Conservation (phyloP, 2,329 filamentous ascomycete genomes). For the Aspergillus eucalypticola region DNA sequence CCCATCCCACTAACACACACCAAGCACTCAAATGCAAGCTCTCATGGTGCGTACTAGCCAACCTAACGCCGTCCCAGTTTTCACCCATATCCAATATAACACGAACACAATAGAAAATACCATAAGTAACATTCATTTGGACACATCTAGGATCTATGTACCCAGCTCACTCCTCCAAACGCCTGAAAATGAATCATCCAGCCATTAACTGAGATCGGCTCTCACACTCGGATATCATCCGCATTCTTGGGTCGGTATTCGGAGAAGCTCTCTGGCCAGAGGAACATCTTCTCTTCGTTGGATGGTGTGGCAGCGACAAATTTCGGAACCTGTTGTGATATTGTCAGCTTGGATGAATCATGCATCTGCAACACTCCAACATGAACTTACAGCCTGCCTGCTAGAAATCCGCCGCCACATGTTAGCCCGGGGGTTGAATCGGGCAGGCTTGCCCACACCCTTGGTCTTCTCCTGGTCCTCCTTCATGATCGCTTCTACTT, state of each 20-base stretch:
- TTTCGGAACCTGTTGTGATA: slow-evolving; percentile 42
- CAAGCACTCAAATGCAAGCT: too few relatives aligned
- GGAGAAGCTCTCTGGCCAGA: slow-evolving; percentile 63
- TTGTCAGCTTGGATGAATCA: slow-evolving; percentile 19
- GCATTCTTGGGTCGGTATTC: slow-evolving; percentile 41
- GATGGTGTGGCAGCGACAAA: slow-evolving; percentile 55
- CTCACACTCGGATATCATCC: slow-evolving; percentile 12
- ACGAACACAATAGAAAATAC: too few relatives aligned
- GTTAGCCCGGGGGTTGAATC: slow-evolving; percentile 69
- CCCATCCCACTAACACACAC: too few relatives aligned
- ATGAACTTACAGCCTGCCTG: slow-evolving; percentile 51
- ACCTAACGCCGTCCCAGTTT: neutral
- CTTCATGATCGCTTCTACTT: slow-evolving; percentile 58
- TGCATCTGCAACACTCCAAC: slow-evolving; percentile 17
- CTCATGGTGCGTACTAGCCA: too few relatives aligned
- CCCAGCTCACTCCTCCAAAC: neutral
- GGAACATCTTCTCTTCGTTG: slow-evolving; percentile 62
- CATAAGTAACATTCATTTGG: neutral
- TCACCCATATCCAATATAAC: too few relatives aligned
- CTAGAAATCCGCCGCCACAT: slow-evolving; percentile 66
- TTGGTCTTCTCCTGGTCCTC: slow-evolving; percentile 64
- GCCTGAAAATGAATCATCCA: neutral
- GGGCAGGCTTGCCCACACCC: slow-evolving; percentile 59
- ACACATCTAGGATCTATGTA: neutral
- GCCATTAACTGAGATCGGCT: neutral